Evolutionary conservation across 2,329 filamentous ascomycete genomes (phyloP), one percentile per base, ranked within the genome.

Genomic region (Fusarium fracticaudum): DNA sequence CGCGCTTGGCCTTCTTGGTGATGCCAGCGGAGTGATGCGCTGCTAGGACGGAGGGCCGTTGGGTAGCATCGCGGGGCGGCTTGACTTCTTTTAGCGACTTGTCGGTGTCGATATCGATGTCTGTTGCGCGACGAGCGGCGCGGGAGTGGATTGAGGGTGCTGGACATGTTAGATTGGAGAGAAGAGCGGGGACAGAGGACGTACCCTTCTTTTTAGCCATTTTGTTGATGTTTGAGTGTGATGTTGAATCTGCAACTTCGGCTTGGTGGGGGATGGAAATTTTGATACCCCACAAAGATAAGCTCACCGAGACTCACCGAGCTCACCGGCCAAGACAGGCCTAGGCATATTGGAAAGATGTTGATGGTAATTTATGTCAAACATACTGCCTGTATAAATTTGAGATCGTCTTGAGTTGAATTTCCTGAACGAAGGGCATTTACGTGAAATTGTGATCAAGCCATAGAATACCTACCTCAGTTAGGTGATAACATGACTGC

Each of bases 101-200:
- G 86, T 94, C 91, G 48, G 89, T 89, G 83, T 93, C 84, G 82
- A 94, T 91, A 77, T 90, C 87, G 33, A 92, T 91, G 8, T 92
- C 93, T 22, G 90, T 90, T 53, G 91, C 93, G 73, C 93, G 91
- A 79, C 93, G 90, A 45, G 92, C 92, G 67, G 92, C 92, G 74
- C 93, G 92, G 60, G 93, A 95, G 84, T 92, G 92, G 66, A 90
- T 82, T 9, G 92, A 93, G 44, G 86, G 86, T 62, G 85, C 91
- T 93, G 26, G 24, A 13, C 33, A 26, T 50, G 72, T 78, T 51
- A 79, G 72, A 18, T 18, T 15, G 5, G 26, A 33, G 14, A 12
- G 7, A 0, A 35, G 11, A 10, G 17, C 15, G 7, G 6, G 13
- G 2, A 17, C 1, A 8, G 22, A 24, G 14, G 22, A 35, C 45